A percentile compares a stretch with the other conserved stretches of the same genome.
These are phyloP conservation scores for Trichophyton mentagrophytes DNA, from an alignment of 2,329 filamentous ascomycete genomes.

Conservation along the genomic window DNA sequence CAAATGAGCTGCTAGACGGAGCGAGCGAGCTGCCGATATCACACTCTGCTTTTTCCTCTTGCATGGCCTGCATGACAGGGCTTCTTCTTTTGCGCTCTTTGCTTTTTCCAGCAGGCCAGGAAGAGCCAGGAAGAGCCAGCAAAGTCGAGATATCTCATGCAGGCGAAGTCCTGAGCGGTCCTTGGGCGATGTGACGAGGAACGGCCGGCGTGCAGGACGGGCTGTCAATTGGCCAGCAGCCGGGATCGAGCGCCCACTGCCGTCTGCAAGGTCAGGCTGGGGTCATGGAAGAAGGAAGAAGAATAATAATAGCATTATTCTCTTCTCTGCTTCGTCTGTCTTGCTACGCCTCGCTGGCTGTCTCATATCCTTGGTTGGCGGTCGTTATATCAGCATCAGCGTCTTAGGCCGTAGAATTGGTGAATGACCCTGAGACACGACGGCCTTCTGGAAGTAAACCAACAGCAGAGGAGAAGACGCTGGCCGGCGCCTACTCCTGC, in stretches of 20 bases:
- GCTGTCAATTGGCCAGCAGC: neutral
- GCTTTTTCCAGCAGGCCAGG: neutral
- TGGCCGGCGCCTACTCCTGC: neutral
- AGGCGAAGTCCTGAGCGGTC: neutral
- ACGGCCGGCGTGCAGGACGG: neutral
- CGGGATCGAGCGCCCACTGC: neutral
- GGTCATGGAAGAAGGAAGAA: neutral
- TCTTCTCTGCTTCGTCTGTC: neutral
- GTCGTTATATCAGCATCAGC: neutral
- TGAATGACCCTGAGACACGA: neutral
- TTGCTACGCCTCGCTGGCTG: neutral
- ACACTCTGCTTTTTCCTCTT: neutral
- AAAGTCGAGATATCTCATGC: neutral
- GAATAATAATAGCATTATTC: neutral
- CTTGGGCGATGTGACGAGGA: constrained; percentile 1
- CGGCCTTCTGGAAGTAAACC: neutral
- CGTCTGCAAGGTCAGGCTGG: neutral
- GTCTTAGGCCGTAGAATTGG: neutral
- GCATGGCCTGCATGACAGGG: neutral
- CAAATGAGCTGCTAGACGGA: neutral
- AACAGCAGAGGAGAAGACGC: neutral
- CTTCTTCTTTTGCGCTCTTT: neutral
- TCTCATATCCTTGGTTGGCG: no score
- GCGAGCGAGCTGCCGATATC: neutral
- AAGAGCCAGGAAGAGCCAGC: no score